phyloP scores from a whole-genome alignment of 345 rosid genomes.

The Conringia planisiliqua region DNA sequence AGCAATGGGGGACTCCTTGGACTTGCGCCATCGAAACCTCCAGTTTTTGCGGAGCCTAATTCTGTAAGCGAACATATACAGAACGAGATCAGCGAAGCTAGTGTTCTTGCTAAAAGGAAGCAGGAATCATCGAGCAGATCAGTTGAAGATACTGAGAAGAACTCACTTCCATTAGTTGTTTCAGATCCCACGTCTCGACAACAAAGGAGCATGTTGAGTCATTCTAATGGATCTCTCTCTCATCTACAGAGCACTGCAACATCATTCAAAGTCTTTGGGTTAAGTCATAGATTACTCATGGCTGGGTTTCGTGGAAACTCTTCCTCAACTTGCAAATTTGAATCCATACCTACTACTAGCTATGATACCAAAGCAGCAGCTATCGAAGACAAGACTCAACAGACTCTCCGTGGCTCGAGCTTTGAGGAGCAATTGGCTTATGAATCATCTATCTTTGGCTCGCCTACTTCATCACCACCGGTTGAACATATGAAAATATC shows the following conservation, averaged over 20 bases:
- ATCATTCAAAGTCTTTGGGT: conserved; percentile 52
- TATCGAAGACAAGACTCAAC: conserved; percentile 23
- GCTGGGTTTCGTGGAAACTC: conserved; percentile 64
- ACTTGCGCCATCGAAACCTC: conserved; percentile 88
- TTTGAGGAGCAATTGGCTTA: conserved; percentile 12
- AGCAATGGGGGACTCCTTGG: conserved; percentile 92
- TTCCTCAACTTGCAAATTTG: conserved; percentile 43
- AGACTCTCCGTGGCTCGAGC: conserved; percentile 33
- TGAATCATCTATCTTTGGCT: conserved; percentile 37
- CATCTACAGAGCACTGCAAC: conserved; percentile 28
- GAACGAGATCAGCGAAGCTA: conserved; percentile 27
- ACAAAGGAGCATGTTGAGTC: conserved; percentile 24
- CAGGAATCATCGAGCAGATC: conserved; percentile 30
- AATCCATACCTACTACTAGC: conserved; percentile 40
- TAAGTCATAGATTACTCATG: conserved; percentile 62
- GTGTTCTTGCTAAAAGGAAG: conserved; percentile 31
- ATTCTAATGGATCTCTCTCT: conserved; percentile 20
- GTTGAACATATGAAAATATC: conserved; percentile 88
- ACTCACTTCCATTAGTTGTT: conserved; percentile 29
- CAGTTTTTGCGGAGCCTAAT: conserved; percentile 62
- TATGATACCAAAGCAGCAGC: conserved; percentile 27
- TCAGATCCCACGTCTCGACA: conserved; percentile 36
- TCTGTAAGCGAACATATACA: conserved; percentile 27
- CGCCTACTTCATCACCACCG: conserved; percentile 77
- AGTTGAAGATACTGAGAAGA: conserved; percentile 33